These are phyloP conservation scores for Lepiota venenata DNA, from an alignment of 768 basidiomycete species.

Conservation along the genomic window DNA sequence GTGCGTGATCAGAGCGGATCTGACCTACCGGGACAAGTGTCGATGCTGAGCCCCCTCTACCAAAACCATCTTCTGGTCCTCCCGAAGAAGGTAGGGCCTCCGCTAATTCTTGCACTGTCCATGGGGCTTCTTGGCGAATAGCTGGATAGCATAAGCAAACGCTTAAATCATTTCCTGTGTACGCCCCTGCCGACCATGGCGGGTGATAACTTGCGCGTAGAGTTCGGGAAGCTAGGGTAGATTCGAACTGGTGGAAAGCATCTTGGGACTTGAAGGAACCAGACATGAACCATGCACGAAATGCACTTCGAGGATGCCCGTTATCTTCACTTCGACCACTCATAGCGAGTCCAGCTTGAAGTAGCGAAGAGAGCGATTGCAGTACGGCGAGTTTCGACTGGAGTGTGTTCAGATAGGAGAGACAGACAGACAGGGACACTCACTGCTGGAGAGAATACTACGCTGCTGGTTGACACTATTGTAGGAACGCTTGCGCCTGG, in stretches of 20 bases:
- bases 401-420: constrained; percentile 11
- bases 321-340: neutral
- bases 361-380: constrained; percentile 66
- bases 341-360: constrained; percentile 23
- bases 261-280: constrained; percentile 51
- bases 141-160: constrained; percentile 25
- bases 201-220: neutral
- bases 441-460: constrained; percentile 64
- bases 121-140: neutral
- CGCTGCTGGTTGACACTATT: constrained; percentile 61
- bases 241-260: constrained; percentile 54
- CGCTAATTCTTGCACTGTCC: constrained; percentile 16
- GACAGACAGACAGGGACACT: constrained; percentile 17
- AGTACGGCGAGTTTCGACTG: constrained; percentile 81
- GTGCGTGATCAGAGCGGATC: neutral
- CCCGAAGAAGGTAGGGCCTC: constrained; percentile 5
- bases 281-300: constrained; percentile 63
- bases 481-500: constrained; percentile 30
- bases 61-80: neutral
- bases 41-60: neutral
- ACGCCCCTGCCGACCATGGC: constrained; percentile 24
- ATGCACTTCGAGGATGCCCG: neutral
- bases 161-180: constrained; percentile 31
- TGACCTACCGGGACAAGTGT: constrained; percentile 10
- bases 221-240: constrained; percentile 32